phyloP scores from a whole-genome alignment of 768 basidiomycete genomes.

The Favolaschia claudopus region DNA sequence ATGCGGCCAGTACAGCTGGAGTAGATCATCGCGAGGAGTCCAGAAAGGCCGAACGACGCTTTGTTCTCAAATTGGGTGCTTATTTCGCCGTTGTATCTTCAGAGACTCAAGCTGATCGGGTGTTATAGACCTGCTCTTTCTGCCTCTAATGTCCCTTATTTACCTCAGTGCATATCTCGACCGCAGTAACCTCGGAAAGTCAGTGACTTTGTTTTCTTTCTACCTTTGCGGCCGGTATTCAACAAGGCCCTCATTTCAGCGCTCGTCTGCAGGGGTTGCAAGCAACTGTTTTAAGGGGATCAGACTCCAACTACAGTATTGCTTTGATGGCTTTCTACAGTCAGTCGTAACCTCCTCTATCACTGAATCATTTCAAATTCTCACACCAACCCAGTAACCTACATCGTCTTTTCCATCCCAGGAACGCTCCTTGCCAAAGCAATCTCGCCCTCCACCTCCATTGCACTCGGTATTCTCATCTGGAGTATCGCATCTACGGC shows the following conservation, averaged over 20 bases:
- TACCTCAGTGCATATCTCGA: conserved; percentile 21
- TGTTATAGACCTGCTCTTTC: conserved; percentile 1
- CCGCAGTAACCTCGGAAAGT: conserved; percentile 21
- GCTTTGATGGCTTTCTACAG: conserved; percentile 20
- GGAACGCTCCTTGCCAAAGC: conserved; percentile 22
- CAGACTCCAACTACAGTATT: conserved; percentile 18
- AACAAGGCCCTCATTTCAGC: background rate
- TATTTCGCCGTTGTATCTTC: background rate
- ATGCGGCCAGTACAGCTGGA: conserved; percentile 13
- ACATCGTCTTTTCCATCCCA: conserved; percentile 16
- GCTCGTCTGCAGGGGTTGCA: conserved; percentile 20
- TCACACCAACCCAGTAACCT: conserved; percentile 15
- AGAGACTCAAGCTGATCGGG: background rate
- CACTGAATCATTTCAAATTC: background rate
- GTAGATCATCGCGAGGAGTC: conserved; percentile 5
- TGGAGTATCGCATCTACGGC: conserved; percentile 20
- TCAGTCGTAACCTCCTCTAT: background rate
- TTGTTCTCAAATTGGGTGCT: conserved; percentile 11
- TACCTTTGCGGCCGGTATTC: background rate
- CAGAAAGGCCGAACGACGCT: conserved; percentile 4
- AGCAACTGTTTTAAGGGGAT: conserved; percentile 9
- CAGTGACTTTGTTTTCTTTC: background rate
- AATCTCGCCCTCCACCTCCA: conserved; percentile 17
- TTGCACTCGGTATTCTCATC: conserved; percentile 17
- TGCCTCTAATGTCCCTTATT: conserved; percentile 10